These are phyloP conservation scores for Neonectria magnoliae DNA, from an alignment of 2,329 filamentous ascomycete species.

Conservation along the genomic window DNA sequence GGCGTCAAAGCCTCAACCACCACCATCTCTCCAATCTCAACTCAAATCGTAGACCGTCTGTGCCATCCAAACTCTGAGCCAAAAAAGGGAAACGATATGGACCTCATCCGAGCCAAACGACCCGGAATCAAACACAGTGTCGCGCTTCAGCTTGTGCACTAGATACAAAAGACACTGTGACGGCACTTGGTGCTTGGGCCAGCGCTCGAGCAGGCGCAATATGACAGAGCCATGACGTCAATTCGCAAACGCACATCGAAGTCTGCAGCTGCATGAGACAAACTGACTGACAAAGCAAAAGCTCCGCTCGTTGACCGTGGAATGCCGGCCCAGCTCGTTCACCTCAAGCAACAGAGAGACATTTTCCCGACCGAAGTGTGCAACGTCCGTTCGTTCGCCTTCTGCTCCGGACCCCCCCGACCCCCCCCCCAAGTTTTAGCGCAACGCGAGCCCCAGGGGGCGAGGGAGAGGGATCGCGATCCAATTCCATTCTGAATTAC, in stretches of 20 bases:
- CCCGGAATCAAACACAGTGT: constrained; percentile 33
- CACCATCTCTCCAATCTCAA: not conserved
- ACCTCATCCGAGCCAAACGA: constrained; percentile 4
- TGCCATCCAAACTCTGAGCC: constrained; percentile 7
- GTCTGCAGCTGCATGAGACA: constrained; percentile 22
- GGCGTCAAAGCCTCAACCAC: not conserved
- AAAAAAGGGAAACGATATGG: constrained; percentile 11
- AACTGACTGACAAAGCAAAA: not conserved
- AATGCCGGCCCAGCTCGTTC: constrained; percentile 12
- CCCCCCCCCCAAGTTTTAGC: constrained; percentile 19
- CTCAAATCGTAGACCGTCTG: not conserved
- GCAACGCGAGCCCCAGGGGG: constrained; percentile 26
- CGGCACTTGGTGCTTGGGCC: constrained; percentile 30
- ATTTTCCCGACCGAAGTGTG: not conserved
- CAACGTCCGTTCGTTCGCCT: not conserved
- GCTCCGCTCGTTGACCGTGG: constrained; percentile 13
- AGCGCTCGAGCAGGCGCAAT: constrained; percentile 30
- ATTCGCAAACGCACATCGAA: constrained; percentile 14
- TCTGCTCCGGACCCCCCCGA: constrained; percentile 13
- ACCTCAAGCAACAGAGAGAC: not conserved
- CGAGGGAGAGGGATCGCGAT: not conserved
- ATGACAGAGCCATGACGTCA: constrained; percentile 43
- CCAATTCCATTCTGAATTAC: too few species aligned
- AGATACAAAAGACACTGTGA: constrained; percentile 34
- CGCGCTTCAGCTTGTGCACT: constrained; percentile 13